These are phyloP conservation scores for Coemansia nantahalensis DNA, from an alignment of 192 early-diverging fungal species.

Conservation along the genomic window DNA sequence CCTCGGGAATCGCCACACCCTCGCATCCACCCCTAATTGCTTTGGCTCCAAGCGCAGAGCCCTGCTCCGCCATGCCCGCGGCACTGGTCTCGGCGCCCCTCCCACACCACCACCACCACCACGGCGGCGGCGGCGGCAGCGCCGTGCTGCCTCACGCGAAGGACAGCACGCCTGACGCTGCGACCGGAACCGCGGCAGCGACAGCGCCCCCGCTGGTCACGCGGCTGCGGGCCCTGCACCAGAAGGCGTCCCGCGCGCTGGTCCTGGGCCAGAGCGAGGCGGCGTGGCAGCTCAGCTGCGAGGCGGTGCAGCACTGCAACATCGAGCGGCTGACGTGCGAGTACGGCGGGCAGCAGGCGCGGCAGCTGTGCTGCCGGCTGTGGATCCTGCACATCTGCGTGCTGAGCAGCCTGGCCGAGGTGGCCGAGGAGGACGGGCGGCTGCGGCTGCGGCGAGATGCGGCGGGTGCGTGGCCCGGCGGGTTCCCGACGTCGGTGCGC, in stretches of 20 bases:
- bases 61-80: conserved; percentile 8
- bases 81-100: background rate
- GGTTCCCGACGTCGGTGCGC: conserved; percentile 30
- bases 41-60: too few species aligned
- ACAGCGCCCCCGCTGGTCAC: conserved; percentile 3
- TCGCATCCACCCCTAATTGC: too few species aligned
- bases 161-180: background rate
- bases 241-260: conserved; percentile 49
- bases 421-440: conserved; percentile 32
- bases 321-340: conserved; percentile 31
- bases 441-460: conserved; percentile 13
- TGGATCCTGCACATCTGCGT: conserved; percentile 54
- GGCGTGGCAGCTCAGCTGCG: conserved; percentile 35
- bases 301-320: conserved; percentile 39
- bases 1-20: too few species aligned
- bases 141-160: background rate
- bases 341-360: conserved; percentile 40
- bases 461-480: background rate
- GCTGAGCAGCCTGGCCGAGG: conserved; percentile 43
- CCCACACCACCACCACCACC: too few species aligned
- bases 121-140: too few species aligned
- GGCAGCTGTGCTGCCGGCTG: conserved; percentile 48
- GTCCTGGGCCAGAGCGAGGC: conserved; percentile 35
- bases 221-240: conserved; percentile 37
- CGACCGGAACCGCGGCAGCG: background rate